A percentile compares a stretch with the other conserved stretches of the same genome.
These are phyloP conservation scores for Porpolomopsis calyptriformis DNA, from an alignment of 768 basidiomycete species.

Conservation along the genomic window DNA sequence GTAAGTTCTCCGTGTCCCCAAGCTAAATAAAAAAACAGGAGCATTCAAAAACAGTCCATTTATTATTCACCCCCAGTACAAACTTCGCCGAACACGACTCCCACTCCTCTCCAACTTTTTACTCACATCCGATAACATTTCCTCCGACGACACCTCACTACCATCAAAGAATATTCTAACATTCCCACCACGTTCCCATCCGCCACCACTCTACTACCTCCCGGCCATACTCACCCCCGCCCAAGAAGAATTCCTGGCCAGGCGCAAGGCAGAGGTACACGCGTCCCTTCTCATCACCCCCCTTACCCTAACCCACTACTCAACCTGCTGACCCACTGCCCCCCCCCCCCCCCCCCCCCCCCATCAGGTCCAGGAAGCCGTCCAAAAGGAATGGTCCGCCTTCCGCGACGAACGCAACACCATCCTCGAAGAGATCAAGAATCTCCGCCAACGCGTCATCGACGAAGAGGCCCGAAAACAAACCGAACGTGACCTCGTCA, in stretches of 20 bases:
- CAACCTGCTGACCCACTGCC: too few species aligned
- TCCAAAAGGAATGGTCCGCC: conserved; percentile 56
- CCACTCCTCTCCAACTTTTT: conserved; percentile 68
- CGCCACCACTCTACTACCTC: conserved; percentile 69
- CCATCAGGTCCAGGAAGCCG: conserved; percentile 46
- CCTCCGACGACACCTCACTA: conserved; percentile 28
- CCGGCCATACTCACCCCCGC: conserved; percentile 56
- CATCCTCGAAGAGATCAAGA: conserved; percentile 52
- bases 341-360: too few species aligned
- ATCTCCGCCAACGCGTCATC: conserved; percentile 52
- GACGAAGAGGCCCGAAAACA: conserved; percentile 52
- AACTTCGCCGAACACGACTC: conserved; percentile 60
- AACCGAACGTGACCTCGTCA: conserved; percentile 18
- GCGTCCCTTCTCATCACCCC: background rate
- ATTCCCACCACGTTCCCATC: conserved; percentile 51
- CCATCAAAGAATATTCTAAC: conserved; percentile 30
- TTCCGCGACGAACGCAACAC: conserved; percentile 51
- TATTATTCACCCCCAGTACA: conserved; percentile 55
- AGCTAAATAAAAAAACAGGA: background rate
- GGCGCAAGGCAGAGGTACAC: conserved; percentile 51
- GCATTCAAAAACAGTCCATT: conserved; percentile 50
- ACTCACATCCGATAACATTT: conserved; percentile 60
- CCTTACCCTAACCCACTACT: conserved; percentile 6
- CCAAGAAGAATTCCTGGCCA: conserved; percentile 57
- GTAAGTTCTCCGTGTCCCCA: conserved; percentile 33